Evolutionary conservation across 768 basidiomycete species (phyloP), one percentile per base, ranked within the genome.

Genomic region (Lentinula edodes): DNA sequence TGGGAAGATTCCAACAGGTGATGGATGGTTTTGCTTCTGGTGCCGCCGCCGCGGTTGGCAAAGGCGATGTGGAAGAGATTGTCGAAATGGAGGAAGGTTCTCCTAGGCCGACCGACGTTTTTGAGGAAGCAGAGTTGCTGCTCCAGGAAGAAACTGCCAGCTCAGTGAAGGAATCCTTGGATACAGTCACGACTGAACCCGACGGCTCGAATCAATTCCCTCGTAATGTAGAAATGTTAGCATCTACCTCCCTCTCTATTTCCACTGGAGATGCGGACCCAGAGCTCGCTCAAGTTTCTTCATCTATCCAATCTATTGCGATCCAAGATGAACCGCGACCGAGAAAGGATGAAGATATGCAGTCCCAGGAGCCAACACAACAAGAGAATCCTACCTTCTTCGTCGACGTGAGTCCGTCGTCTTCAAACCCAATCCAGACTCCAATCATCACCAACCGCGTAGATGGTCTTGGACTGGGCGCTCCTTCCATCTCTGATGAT

Each of bases 1-100:
- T 87, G 46, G 82, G 72, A 1, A 76, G 74, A 62, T 58, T 90
- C 2, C 70, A 78, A 36, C 75, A 75, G 20, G 66, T 74, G 61
- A 71, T 84, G 13, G 79, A 80, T 9, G 56, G 65, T 6, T 50
- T 63, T 41, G 65, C 67, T 6, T 65, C 67, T 20, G 46, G 0
- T 20, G 18, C 46, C n/a, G 20, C 18, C 9, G 39, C 39, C 2
- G 28, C 28, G 28, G 28, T 28, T 28, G 28, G 28, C 28, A 28
- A 28, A 28, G 28, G 28, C 28, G 28, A 28, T 28, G 2, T 28
- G 28, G 28, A 28, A 4, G 28, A 28, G 28, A 28, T 28, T 28
- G 3, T 28, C 28, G 28, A 28, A 28, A 15, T 5, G 42, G 42
- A 43, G 15, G 42, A 43, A 18, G 16, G 15, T n/a, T 43, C 16